A percentile compares a stretch with the other conserved stretches of the same genome.
phyloP scores from a whole-genome alignment of 495 filamentous ascomycete species.

The Penicillium pulvis region DNA sequence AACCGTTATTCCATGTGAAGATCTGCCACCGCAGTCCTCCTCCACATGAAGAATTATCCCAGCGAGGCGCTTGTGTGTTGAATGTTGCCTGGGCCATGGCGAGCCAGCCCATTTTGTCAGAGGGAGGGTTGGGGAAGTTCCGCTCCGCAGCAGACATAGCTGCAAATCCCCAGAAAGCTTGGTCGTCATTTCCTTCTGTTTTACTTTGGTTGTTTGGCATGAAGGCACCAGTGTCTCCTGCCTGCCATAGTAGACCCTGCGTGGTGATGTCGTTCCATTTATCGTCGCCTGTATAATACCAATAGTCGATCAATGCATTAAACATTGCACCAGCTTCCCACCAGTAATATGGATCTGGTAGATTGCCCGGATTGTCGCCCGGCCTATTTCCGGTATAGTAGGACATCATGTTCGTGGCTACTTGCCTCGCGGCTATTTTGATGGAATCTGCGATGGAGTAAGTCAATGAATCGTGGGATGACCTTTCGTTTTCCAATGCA shows the following conservation, averaged over 20 bases:
- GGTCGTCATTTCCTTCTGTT: conserved; percentile 80
- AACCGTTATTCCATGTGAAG: conserved; percentile 75
- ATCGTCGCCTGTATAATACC: conserved; percentile 74
- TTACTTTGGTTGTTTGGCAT: conserved; percentile 83
- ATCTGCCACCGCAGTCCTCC: conserved; percentile 88
- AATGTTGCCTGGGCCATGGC: conserved; percentile 81
- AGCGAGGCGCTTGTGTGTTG: conserved; percentile 70
- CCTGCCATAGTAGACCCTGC: conserved; percentile 72
- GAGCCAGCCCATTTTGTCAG: conserved; percentile 68
- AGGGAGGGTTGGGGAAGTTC: conserved; percentile 62
- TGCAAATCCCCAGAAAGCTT: conserved; percentile 83
- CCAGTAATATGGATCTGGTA: conserved; percentile 80
- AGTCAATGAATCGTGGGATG: neutral
- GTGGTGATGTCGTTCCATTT: conserved; percentile 69
- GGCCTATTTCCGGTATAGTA: conserved; percentile 73
- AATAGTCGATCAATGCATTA: conserved; percentile 78
- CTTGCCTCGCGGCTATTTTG: conserved; percentile 43
- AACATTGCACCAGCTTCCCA: conserved; percentile 82
- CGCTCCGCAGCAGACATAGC: conserved; percentile 81
- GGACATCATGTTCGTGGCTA: conserved; percentile 51
- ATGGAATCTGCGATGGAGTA: conserved; percentile 42
- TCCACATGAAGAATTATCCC: conserved; percentile 66
- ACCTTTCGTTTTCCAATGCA: neutral
- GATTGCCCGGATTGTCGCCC: conserved; percentile 69
- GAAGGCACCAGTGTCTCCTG: conserved; percentile 65